phyloP scores from a whole-genome alignment of 768 basidiomycete species.

The Boletus huronensis region DNA sequence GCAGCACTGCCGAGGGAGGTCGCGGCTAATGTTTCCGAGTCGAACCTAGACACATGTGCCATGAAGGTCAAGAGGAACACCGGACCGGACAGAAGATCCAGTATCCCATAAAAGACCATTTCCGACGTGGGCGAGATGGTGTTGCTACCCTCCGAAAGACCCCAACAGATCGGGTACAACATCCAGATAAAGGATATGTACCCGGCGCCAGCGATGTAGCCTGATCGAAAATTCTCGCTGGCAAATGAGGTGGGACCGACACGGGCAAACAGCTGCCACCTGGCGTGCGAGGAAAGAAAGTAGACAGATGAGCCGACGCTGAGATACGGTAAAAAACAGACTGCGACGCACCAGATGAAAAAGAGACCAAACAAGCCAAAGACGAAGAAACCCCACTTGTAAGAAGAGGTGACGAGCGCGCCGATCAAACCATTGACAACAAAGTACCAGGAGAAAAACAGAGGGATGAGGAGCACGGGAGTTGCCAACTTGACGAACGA shows the following conservation, averaged over 20 bases:
- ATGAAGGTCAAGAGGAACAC: conserved; percentile 37
- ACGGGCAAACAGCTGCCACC: conserved; percentile 31
- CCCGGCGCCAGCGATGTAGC: conserved; percentile 35
- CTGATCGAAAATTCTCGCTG: conserved; percentile 19
- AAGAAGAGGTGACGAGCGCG: conserved; percentile 45
- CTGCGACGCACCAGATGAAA: conserved; percentile 43
- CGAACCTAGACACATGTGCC: conserved; percentile 1
- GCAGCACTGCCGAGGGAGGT: conserved; percentile 11
- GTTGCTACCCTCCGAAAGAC: conserved; percentile 49
- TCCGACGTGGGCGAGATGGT: conserved; percentile 48
- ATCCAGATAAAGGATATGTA: conserved; percentile 54
- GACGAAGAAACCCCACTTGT: conserved; percentile 53
- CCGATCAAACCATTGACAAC: conserved; percentile 48
- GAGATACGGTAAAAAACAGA: conserved; percentile 5
- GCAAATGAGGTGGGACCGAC: conserved; percentile 27
- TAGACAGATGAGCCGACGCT: neutral
- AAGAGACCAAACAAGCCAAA: conserved; percentile 46
- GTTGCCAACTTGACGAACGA: conserved; percentile 47
- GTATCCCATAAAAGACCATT: conserved; percentile 55
- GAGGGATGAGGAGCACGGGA: conserved; percentile 40
- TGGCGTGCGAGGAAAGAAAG: neutral
- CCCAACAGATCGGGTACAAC: conserved; percentile 59
- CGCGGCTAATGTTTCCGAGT: neutral
- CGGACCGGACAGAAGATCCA: conserved; percentile 38
- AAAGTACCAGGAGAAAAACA: conserved; percentile 42